Percentiles rank a stretch among this genome's conserved stretches.
Evolutionary conservation across 2,329 filamentous ascomycete genomes (phyloP).

Genomic region (Aspergillus proliferans): DNA sequence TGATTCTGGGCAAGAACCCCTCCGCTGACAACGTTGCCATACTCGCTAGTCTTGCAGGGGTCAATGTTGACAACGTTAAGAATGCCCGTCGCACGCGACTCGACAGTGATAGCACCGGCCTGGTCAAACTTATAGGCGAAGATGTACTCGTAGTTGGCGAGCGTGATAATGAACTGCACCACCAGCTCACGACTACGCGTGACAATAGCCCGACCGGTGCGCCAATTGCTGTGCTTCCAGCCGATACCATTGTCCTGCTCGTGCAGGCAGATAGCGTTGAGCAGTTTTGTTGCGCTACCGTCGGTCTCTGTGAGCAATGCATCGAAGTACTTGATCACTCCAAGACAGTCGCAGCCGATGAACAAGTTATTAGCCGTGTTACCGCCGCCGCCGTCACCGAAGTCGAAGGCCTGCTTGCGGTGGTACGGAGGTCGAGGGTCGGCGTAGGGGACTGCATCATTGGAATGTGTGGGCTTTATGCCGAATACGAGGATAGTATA

Average conservation of each 20-base stretch:
- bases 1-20: constrained; percentile 63
- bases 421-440: constrained; percentile 61
- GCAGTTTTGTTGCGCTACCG: constrained; percentile 51
- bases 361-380: constrained; percentile 62
- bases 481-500: not conserved
- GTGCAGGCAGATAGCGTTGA: constrained; percentile 60
- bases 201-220: constrained; percentile 56
- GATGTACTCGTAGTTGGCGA: constrained; percentile 45
- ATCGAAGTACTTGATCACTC: constrained; percentile 62
- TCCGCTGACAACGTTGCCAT: constrained; percentile 60
- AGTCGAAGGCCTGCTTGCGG: constrained; percentile 66
- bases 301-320: constrained; percentile 48
- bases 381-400: constrained; percentile 64
- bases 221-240: constrained; percentile 65
- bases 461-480: not conserved
- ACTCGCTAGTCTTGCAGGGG: constrained; percentile 52
- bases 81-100: constrained; percentile 64
- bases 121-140: constrained; percentile 51
- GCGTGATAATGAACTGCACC: constrained; percentile 60
- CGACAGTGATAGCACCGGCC: constrained; percentile 56
- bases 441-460: constrained; percentile 52
- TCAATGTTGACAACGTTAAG: constrained; percentile 61
- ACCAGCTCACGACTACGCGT: constrained; percentile 57
- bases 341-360: constrained; percentile 45
- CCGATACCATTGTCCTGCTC: constrained; percentile 61